Percentiles rank a stretch among this genome's conserved stretches.
Conservation (phyloP, 2,329 filamentous ascomycete genomes). For the Pestalotiopsis fici region DNA sequence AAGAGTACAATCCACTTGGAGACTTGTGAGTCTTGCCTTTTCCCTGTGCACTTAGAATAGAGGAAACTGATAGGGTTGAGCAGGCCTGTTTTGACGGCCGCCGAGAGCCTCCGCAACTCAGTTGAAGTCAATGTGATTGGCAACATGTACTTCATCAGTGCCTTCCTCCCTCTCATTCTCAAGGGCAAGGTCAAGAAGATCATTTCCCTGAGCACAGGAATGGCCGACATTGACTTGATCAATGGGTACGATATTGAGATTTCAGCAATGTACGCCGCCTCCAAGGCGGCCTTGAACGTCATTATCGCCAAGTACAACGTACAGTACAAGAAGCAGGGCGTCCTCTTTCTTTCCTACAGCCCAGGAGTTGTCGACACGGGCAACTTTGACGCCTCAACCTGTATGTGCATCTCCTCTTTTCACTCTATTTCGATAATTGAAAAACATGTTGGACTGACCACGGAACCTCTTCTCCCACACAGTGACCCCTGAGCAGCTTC, state of each 20-base stretch:
- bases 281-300: conserved; percentile 26
- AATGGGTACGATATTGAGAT: conserved; percentile 22
- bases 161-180: conserved; percentile 51
- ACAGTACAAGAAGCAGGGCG: conserved; percentile 41
- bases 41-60: too few species aligned
- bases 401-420: too few species aligned
- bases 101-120: too few species aligned
- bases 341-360: conserved; percentile 44
- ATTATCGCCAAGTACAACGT: conserved; percentile 39
- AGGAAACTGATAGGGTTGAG: too few species aligned
- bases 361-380: conserved; percentile 42
- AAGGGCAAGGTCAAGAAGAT: conserved; percentile 54
- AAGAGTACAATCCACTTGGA: too few species aligned
- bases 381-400: background rate
- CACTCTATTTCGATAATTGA: too few species aligned
- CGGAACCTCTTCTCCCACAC: too few species aligned
- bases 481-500: background rate
- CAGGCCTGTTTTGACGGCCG: too few species aligned
- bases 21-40: too few species aligned
- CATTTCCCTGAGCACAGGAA: conserved; percentile 48
- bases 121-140: conserved; percentile 55
- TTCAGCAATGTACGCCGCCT: conserved; percentile 49
- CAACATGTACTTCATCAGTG: conserved; percentile 50
- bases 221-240: conserved; percentile 37
- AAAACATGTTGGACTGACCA: too few species aligned